Evolutionary conservation across 2,329 filamentous ascomycete genomes (phyloP), one percentile per base, ranked within the genome.

Genomic region (Neodidymelliopsis sp.): DNA sequence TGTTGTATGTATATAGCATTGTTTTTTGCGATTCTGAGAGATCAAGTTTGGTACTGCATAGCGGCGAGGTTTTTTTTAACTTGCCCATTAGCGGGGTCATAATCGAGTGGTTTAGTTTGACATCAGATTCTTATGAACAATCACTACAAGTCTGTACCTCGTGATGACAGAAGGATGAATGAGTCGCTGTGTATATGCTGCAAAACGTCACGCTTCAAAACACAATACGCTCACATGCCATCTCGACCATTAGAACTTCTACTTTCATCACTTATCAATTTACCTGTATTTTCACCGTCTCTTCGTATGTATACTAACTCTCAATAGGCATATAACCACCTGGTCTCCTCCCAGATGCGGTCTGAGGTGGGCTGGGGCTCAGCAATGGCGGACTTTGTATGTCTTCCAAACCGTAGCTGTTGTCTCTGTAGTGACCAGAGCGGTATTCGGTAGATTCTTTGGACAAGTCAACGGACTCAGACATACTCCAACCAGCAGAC

Each of bases 401-500:
- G 5, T 10, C 19, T 18, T 40, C 18, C 10, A 23, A 9, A 3
- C 25, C 36, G 13, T 31, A 22, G 9, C 11, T 18, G 16, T 30
- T 41, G 11, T 37, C 31, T 6, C 49, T 29, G 25, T 36, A 31
- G n/a, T 34, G 24, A n/a, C 28, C n/a, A 2, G 41, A 22, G 22
- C 29, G 36, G 23, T 46, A 52, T 16, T 24, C 49, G 1, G 42
- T 46, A 10, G 28, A 15, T 22, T 34, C 42, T 12, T 37, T 34
- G 18, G 22, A 20, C 22, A 46, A 8, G 13, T 41, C 37, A 5
- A 49, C 18, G 9, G 49, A 28, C 18, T 64, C 62, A 7, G 57
- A 50, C 6, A 50, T 48, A 30, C 60, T 66, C 61, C 59, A 66
- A 15, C 54, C 50, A 2, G 56, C 54, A 2, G 59, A 57, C 41